phyloP scores from a whole-genome alignment of 495 filamentous ascomycete genomes.

The Hypoxylon crocopeplum region DNA sequence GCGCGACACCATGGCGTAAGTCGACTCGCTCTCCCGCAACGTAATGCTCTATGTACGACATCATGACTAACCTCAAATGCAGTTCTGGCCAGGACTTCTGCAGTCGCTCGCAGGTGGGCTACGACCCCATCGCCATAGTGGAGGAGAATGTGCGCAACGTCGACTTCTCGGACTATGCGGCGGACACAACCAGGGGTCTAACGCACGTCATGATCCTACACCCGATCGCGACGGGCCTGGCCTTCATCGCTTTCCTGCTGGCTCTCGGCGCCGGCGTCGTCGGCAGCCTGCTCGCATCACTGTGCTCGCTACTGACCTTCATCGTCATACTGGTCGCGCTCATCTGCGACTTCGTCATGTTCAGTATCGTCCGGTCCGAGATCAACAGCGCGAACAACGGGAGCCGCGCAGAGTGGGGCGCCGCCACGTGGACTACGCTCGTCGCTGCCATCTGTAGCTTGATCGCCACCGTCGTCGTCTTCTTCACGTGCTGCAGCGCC shows the following conservation, averaged over 20 bases:
- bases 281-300: slow-evolving; percentile 57
- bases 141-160: slow-evolving; percentile 41
- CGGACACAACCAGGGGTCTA: slow-evolving; percentile 53
- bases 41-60: background rate
- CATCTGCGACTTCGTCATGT: slow-evolving; percentile 62
- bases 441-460: slow-evolving; percentile 59
- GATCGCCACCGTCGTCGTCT: slow-evolving; percentile 60
- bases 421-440: slow-evolving; percentile 59
- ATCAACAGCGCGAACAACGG: slow-evolving; percentile 52
- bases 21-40: slow-evolving; percentile 14
- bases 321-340: slow-evolving; percentile 60
- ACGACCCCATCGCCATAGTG: slow-evolving; percentile 57
- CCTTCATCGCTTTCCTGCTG: slow-evolving; percentile 65
- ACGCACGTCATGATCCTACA: slow-evolving; percentile 67
- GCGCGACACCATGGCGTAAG: slow-evolving; percentile 42
- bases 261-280: slow-evolving; percentile 60
- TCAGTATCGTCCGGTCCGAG: slow-evolving; percentile 58
- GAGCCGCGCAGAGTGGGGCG: slow-evolving; percentile 50
- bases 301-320: slow-evolving; percentile 59
- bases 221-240: slow-evolving; percentile 62
- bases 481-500: slow-evolving; percentile 63
- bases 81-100: slow-evolving; percentile 52
- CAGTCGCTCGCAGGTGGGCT: slow-evolving; percentile 55
- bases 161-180: slow-evolving; percentile 50
- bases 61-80: slow-evolving; percentile 21